Evolutionary conservation across 2,329 filamentous ascomycete species (phyloP), one percentile per base, ranked within the genome.

Genomic region (Epichloe sylvatica): DNA sequence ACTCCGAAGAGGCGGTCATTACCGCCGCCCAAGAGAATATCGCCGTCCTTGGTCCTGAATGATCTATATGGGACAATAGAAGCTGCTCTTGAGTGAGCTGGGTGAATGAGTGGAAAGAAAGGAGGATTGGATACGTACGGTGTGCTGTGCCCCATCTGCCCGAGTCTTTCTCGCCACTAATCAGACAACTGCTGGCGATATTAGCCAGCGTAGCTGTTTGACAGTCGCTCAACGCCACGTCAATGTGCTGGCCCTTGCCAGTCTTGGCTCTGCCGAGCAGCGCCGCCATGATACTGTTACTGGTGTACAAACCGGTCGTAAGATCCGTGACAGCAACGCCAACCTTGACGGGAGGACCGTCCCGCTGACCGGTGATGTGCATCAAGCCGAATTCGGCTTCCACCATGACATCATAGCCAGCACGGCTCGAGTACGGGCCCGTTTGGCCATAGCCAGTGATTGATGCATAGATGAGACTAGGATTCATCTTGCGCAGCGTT

Each of bases 351-450:
- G 92, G 92, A 2, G 89, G 84, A 0, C 91, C 89, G 59, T 94
- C 85, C 50, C 90, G 77, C 53, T 78, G 78, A 34, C 92, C 92
- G 0, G 92, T 98, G 59, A 98, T 97, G 68, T 98, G 92, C 92
- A 98, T 98, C 50, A 98, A 70, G 1, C 92, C 92, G 69, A 98
- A 90, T 64, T 97, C 92, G 52, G 92, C 92, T 71, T 98, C 92
- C 11, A 98, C 91, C 91, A 98, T 98, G 57, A 98, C 92, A 67
- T 98, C 92, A 73, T 98, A 98, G 4, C 92, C 92, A 3, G 92
- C 89, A 13, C 92, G 78, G 55, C 81, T 78, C 5, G 83, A 80
- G 66, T 94, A 95, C 0, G 92, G 92, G 0, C 92, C 92, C 1
- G 86, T 95, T 64, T 98, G 92, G 2, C 92, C 92, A 62, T 97